Evolutionary conservation across 1,284 basidiomycete genomes (phyloP).

Genomic region (Ustilago trichophora): DNA sequence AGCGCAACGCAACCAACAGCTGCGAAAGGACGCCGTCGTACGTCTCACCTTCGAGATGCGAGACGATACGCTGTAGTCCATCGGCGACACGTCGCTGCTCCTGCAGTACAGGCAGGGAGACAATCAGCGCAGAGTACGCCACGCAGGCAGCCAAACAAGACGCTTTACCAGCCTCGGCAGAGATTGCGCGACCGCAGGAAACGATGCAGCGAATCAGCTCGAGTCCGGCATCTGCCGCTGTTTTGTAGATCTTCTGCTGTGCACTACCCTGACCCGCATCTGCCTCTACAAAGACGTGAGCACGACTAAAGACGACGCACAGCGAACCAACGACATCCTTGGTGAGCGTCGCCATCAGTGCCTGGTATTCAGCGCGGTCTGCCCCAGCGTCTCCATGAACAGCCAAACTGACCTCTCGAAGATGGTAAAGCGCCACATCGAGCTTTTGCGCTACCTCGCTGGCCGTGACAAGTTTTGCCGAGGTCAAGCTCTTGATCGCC

Average conservation of each 20-base stretch:
- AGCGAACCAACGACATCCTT: slow-evolving; percentile 2
- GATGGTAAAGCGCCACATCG: slow-evolving; percentile 21
- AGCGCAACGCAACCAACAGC: slow-evolving; percentile 3
- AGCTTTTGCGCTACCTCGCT: slow-evolving; percentile 6
- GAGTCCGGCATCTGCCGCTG: slow-evolving; percentile 14
- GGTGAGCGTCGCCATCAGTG: not conserved
- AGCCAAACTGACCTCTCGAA: slow-evolving; percentile 26
- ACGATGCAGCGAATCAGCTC: slow-evolving; percentile 26
- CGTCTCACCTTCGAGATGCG: slow-evolving; percentile 6
- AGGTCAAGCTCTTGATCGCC: slow-evolving; percentile 2
- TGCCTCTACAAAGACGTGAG: not conserved
- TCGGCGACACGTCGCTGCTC: slow-evolving; percentile 11
- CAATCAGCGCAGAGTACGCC: slow-evolving; percentile 10
- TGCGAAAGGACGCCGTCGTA: slow-evolving; percentile 13
- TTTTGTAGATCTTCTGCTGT: slow-evolving; percentile 2
- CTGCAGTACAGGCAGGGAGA: slow-evolving; percentile 13
- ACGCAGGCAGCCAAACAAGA: slow-evolving; percentile 1
- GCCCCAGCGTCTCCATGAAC: not conserved
- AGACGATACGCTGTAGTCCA: slow-evolving; percentile 21
- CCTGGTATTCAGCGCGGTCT: not conserved
- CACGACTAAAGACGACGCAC: slow-evolving; percentile 7
- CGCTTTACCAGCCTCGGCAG: not conserved
- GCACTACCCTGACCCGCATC: not conserved
- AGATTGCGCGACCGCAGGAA: not conserved
- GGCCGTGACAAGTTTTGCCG: not conserved